phyloP scores from a whole-genome alignment of 352 stramenopile species.

The Phytophthora syringae region DNA sequence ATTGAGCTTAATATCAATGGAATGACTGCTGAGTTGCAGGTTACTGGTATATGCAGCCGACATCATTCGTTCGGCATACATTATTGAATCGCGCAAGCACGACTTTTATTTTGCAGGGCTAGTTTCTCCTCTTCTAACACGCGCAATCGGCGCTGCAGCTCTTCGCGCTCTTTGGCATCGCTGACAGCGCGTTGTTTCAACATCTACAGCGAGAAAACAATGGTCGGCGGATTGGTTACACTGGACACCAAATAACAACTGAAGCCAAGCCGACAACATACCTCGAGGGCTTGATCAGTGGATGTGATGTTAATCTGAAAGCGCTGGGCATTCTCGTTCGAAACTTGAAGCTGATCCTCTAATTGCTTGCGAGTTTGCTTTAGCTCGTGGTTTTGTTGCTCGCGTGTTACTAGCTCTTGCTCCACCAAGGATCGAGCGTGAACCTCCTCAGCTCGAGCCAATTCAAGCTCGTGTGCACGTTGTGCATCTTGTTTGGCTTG shows the following conservation, averaged over 20 bases:
- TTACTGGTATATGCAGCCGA: too few relatives aligned
- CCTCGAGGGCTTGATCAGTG: conserved; percentile 64
- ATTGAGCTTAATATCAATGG: too few relatives aligned
- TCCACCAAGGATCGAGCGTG: conserved; percentile 35
- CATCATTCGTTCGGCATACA: too few relatives aligned
- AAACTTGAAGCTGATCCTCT: conserved; percentile 40
- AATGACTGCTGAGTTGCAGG: too few relatives aligned
- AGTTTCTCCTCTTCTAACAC: conserved; percentile 67
- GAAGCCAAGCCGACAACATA: conserved; percentile 8
- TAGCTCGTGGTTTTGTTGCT: conserved; percentile 48
- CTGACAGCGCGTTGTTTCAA: conserved; percentile 49
- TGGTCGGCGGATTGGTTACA: too few relatives aligned
- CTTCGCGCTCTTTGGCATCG: conserved; percentile 62
- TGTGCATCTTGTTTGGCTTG: conserved; percentile 36
- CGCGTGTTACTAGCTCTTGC: conserved; percentile 27
- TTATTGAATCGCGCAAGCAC: conserved; percentile 60
- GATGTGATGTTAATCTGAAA: conserved; percentile 43
- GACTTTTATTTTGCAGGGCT: conserved; percentile 62
- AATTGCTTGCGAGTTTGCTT: conserved; percentile 33
- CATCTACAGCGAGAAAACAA: conserved; percentile 44
- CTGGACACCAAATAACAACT: background rate
- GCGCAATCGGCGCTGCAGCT: conserved; percentile 56
- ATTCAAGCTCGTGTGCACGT: conserved; percentile 30
- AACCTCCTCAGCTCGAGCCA: conserved; percentile 24
- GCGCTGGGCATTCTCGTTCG: conserved; percentile 34